A percentile compares a stretch with the other conserved stretches of the same genome.
Evolutionary conservation across 495 filamentous ascomycete species (phyloP).

Genomic region (Neurospora sp.): DNA sequence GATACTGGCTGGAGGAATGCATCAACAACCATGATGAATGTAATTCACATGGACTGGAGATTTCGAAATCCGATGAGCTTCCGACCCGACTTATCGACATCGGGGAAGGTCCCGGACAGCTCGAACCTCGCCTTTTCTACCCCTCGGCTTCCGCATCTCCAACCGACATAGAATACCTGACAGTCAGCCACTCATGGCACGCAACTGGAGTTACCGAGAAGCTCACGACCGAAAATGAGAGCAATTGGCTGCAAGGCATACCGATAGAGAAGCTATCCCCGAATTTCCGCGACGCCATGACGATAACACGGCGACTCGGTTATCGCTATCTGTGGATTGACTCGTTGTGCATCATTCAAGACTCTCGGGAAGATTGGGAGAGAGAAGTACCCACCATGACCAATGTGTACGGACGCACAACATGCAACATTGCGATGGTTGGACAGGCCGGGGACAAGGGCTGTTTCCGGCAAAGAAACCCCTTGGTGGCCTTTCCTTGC

Average conservation of each 20-base stretch:
- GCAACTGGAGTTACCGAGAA: not conserved
- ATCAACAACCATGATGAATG: not conserved
- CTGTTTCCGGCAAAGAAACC: not conserved
- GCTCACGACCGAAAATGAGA: not conserved
- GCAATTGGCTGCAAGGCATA: not conserved
- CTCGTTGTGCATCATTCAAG: slow-evolving; percentile 16
- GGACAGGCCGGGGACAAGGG: not conserved
- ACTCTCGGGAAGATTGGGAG: not conserved
- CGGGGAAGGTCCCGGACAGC: not conserved
- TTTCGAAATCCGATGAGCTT: not conserved
- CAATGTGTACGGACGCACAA: not conserved
- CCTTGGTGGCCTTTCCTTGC: not conserved
- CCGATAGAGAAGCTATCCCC: not conserved
- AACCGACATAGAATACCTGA: not conserved
- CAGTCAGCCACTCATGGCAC: not conserved
- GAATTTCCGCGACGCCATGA: slow-evolving; percentile 12
- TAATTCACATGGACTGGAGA: not conserved
- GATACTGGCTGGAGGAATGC: not conserved
- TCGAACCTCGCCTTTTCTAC: not conserved
- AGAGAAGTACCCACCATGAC: not conserved
- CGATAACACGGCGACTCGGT: slow-evolving; percentile 5
- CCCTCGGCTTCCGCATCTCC: not conserved
- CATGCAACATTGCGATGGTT: not conserved
- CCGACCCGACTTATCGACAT: not conserved
- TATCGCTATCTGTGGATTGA: slow-evolving; percentile 16